phyloP scores from a whole-genome alignment of 164 flowering plant species.

The Vitis riparia region DNA sequence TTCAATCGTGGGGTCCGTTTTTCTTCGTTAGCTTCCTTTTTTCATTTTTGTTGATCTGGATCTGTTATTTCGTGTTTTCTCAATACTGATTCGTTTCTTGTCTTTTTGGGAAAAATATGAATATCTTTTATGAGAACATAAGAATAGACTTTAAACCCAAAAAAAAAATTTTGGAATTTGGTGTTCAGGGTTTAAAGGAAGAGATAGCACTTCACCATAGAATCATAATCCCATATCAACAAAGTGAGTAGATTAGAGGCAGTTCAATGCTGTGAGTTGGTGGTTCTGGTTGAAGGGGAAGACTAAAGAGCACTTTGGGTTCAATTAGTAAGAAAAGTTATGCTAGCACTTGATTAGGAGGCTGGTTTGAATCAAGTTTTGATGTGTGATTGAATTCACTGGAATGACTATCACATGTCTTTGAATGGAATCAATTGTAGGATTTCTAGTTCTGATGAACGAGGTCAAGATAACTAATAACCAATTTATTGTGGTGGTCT shows the following conservation, averaged over 20 bases:
- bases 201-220: too few relatives aligned
- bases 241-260: too few relatives aligned
- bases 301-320: not conserved
- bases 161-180: too few relatives aligned
- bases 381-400: not conserved
- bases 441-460: not conserved
- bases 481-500: not conserved
- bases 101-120: not conserved
- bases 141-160: too few relatives aligned
- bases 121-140: too few relatives aligned
- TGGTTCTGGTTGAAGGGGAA: not conserved
- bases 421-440: not conserved
- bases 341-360: not conserved
- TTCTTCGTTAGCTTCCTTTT: not conserved
- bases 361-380: not conserved
- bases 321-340: not conserved
- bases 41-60: not conserved
- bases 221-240: too few relatives aligned
- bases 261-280: too few relatives aligned
- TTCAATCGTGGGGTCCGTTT: constrained; percentile 76
- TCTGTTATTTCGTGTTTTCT: not conserved
- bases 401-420: not conserved
- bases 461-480: too few relatives aligned
- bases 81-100: not conserved
- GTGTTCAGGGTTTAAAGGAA: too few relatives aligned